Base-by-base conservation (phyloP, 352 stramenopile genomes). In the Phytophthora pistaciae region DNA sequence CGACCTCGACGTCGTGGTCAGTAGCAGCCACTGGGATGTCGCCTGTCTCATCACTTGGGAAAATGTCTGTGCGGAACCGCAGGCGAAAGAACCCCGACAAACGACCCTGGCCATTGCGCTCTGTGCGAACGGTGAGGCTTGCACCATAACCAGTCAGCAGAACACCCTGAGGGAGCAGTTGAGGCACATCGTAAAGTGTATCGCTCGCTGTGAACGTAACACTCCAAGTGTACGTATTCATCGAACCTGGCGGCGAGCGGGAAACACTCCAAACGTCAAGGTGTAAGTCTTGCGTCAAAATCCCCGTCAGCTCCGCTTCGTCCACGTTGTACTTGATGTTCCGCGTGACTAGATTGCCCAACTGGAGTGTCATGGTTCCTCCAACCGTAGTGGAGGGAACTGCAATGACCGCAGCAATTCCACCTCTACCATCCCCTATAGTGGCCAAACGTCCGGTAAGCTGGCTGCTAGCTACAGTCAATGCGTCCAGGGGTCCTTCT, bases 131-230 rank as follows among this genome's bases (percentile, higher is more conserved):
- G 1, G 64, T 72, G 14, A 84, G 73, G 0, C 61, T 68, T 9
- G 85, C 86, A 46, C 90, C 72, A 61, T 91, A 85, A 0, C 88
- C 90, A 18, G 75, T 77, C n/a, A 96, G 60, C 1, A 85, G 67
- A 6, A 86, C 80, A 36, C 70, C 77, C 38, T 93, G 75, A 0
- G 85, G 75, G 0, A 84, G 60, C 18, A 95, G 60, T 38, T 87
- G 62, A 4, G 81, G 77, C 1, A 92, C 78, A 44, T 95, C 73
- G 59, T 95, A 94, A 0, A 93, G 38, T 38, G 64, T 70, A 23
- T 91, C 80, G 46, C 82, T 93, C 11, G 85, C 86, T 3, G 71
- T 74, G 50, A 94, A 96, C 9, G 90, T 96, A 48, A 96, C 80
- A 53, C 73, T 91, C 90, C 90, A 96, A 10, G 82, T 84, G 55